Evolutionary conservation across 441 rosid species (phyloP).

Genomic region (Erysimum cheiri): DNA sequence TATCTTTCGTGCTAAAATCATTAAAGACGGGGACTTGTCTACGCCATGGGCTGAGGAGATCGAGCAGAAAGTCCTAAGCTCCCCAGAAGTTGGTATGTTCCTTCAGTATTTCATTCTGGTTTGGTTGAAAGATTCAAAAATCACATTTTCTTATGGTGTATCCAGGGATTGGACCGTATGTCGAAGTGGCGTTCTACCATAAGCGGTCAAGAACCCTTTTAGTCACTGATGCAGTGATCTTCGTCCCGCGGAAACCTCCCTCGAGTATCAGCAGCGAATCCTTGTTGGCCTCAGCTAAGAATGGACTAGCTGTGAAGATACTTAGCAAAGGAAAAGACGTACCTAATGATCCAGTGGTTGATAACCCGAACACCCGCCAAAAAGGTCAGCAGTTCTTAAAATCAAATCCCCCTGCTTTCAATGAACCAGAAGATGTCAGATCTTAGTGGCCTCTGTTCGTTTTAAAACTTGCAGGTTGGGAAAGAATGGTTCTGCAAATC

Average conservation of each 20-base stretch:
- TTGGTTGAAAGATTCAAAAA: constrained; percentile 27
- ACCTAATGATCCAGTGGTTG: constrained; percentile 80
- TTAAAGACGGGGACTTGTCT: constrained; percentile 72
- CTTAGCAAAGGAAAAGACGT: constrained; percentile 94
- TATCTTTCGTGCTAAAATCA: constrained; percentile 81
- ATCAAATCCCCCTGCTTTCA: constrained; percentile 19
- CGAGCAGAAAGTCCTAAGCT: constrained; percentile 90
- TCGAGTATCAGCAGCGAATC: constrained; percentile 81
- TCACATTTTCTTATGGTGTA: constrained; percentile 31
- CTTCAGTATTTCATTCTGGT: constrained; percentile 14
- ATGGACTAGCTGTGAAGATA: constrained; percentile 90
- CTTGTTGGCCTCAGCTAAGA: constrained; percentile 88
- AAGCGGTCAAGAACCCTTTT: constrained; percentile 82
- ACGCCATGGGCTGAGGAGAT: constrained; percentile 94
- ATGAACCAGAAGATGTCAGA: constrained; percentile 11
- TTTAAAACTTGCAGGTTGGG: constrained; percentile 76
- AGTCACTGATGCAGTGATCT: constrained; percentile 93
- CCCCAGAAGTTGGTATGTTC: constrained; percentile 92
- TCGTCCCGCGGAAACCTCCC: constrained; percentile 80
- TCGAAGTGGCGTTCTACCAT: constrained; percentile 95
- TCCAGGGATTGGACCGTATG: constrained; percentile 93
- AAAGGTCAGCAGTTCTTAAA: constrained; percentile 61
- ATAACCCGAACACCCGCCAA: constrained; percentile 70
- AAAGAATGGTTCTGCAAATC: constrained; percentile 97
- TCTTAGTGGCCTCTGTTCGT: constrained; percentile 9